These are phyloP conservation scores for Rhododendron kiyosumense DNA, from an alignment of 148 eudicot genomes.

Conservation along the genomic window DNA sequence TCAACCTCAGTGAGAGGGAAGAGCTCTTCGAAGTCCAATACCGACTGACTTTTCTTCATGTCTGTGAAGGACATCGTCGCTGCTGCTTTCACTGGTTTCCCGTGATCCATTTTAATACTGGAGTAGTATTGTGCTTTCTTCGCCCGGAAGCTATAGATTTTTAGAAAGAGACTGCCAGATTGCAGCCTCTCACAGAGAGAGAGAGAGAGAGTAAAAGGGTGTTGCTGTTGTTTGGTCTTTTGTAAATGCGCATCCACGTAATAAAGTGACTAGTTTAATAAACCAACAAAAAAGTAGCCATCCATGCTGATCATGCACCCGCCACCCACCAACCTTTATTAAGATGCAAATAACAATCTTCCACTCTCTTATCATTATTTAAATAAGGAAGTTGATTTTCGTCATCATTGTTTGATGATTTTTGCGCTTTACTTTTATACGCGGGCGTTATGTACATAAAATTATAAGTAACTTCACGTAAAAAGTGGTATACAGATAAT, in stretches of 20 bases:
- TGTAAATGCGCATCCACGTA: not conserved
- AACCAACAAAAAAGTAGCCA: not conserved
- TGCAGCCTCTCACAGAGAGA: not conserved
- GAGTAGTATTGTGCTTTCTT: not conserved
- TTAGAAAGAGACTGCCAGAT: not conserved
- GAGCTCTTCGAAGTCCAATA: slow-evolving; percentile 15
- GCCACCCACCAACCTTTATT: not conserved
- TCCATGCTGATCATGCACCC: not conserved
- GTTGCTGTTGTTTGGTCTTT: not conserved
- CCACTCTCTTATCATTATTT: not conserved
- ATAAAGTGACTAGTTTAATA: not conserved
- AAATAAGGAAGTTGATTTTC: no score
- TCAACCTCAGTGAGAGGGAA: not conserved
- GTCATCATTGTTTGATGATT: no score
- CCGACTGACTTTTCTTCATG: slow-evolving; percentile 25
- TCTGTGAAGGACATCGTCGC: not conserved
- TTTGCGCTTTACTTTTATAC: no score
- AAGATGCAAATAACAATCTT: not conserved
- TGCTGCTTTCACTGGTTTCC: not conserved
- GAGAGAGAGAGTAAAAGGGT: not conserved
- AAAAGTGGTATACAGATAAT: no score
- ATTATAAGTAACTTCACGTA: no score
- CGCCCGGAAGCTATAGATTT: not conserved
- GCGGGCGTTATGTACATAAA: no score
- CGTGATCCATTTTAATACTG: not conserved